These are phyloP conservation scores for Calycina marina DNA, from an alignment of 2,329 filamentous ascomycete genomes.

Conservation along the genomic window DNA sequence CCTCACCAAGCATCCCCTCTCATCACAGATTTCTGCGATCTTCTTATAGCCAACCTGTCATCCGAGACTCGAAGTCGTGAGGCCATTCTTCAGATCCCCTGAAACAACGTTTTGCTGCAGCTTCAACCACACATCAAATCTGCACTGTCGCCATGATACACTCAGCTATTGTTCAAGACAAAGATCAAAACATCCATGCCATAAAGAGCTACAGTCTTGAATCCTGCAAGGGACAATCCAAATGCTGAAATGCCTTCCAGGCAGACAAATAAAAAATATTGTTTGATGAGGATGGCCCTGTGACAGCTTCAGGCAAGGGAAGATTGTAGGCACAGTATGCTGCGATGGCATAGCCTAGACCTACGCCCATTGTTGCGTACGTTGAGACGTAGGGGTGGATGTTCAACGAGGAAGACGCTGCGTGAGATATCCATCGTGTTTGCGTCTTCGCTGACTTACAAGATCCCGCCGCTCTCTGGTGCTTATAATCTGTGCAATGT, in stretches of 20 bases:
- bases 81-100: slow-evolving; percentile 20
- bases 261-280: slow-evolving; percentile 40
- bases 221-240: slow-evolving; percentile 38
- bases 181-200: slow-evolving; percentile 39
- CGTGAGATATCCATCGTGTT: slow-evolving; percentile 48
- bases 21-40: slow-evolving; percentile 38
- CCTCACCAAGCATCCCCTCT: slow-evolving; percentile 34
- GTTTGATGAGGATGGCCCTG: slow-evolving; percentile 24
- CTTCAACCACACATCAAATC: slow-evolving; percentile 28
- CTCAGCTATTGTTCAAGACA: slow-evolving; percentile 39
- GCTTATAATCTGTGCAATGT: slow-evolving; percentile 31
- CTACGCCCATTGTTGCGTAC: slow-evolving; percentile 42
- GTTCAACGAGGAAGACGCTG: slow-evolving; percentile 35
- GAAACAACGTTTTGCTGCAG: slow-evolving; percentile 27
- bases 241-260: slow-evolving; percentile 42
- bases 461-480: slow-evolving; percentile 30
- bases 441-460: slow-evolving; percentile 42
- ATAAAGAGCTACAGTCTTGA: slow-evolving; percentile 40
- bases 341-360: slow-evolving; percentile 40
- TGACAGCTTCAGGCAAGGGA: slow-evolving; percentile 22
- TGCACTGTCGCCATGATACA: slow-evolving; percentile 30
- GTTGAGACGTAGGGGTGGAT: slow-evolving; percentile 41
- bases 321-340: slow-evolving; percentile 40
- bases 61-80: slow-evolving; percentile 34
- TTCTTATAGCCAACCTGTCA: slow-evolving; percentile 41